Evolutionary conservation across 2,329 filamentous ascomycete genomes (phyloP).

Genomic region (Blastomyces silverae): DNA sequence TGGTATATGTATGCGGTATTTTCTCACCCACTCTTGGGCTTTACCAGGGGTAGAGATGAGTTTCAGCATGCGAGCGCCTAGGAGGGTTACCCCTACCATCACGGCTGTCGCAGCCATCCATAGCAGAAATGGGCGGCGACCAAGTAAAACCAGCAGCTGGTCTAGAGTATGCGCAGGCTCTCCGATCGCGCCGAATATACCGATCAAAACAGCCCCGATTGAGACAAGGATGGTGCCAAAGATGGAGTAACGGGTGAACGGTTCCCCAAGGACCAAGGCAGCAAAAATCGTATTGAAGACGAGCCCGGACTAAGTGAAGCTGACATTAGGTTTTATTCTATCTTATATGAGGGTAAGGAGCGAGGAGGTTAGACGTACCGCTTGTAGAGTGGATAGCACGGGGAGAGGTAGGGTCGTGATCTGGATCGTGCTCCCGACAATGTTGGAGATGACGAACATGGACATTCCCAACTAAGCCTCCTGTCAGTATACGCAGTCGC

Average conservation of each 20-base stretch:
- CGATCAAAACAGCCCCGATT: conserved; percentile 81
- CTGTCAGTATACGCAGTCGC: conserved; percentile 23
- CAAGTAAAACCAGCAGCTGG: conserved; percentile 71
- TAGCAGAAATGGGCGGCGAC: conserved; percentile 65
- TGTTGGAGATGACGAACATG: conserved; percentile 92
- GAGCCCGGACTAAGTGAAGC: conserved; percentile 59
- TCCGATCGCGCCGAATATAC: conserved; percentile 85
- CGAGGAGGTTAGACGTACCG: conserved; percentile 41
- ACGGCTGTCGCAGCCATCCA: conserved; percentile 82
- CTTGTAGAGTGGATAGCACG: conserved; percentile 89
- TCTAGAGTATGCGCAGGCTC: conserved; percentile 83
- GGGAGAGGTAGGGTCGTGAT: conserved; percentile 93
- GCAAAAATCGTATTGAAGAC: conserved; percentile 99
- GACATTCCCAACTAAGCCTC: conserved; percentile 66
- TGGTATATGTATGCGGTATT: conserved; percentile 27
- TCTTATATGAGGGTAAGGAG: conserved; percentile 5
- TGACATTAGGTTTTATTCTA: conserved; percentile 11
- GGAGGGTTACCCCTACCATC: conserved; percentile 62
- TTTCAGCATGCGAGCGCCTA: conserved; percentile 48
- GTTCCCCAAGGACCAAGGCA: conserved; percentile 82
- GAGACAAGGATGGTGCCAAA: conserved; percentile 85
- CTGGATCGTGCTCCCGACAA: conserved; percentile 91
- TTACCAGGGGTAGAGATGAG: conserved; percentile 31
- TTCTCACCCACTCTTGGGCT: conserved; percentile 24
- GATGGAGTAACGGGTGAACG: conserved; percentile 90